phyloP scores from a whole-genome alignment of 768 basidiomycete species.

The Austroboletus eburneus region DNA sequence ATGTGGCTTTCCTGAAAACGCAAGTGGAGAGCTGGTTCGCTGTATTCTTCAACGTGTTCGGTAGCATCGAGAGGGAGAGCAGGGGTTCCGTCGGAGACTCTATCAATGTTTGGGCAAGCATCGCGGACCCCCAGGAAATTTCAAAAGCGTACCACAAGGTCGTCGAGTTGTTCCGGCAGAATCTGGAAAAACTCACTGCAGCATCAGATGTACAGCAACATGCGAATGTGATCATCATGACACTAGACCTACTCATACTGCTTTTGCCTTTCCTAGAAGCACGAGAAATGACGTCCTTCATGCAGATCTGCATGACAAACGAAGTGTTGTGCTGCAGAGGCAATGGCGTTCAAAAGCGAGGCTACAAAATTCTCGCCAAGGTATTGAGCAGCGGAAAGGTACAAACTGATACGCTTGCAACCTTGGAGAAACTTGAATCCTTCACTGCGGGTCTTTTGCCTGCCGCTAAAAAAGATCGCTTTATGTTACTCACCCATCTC shows the following conservation, averaged over 20 bases:
- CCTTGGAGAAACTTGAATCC: slow-evolving; percentile 63
- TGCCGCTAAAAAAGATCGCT: slow-evolving; percentile 93
- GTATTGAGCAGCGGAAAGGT: slow-evolving; percentile 64
- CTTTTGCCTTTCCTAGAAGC: slow-evolving; percentile 71
- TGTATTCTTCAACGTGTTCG: slow-evolving; percentile 96
- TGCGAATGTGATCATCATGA: slow-evolving; percentile 52
- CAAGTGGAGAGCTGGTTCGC: slow-evolving; percentile 93
- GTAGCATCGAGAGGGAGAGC: slow-evolving; percentile 69
- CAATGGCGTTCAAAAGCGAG: slow-evolving; percentile 91
- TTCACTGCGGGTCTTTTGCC: slow-evolving; percentile 61
- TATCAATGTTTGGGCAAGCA: slow-evolving; percentile 79
- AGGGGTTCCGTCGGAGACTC: slow-evolving; percentile 82
- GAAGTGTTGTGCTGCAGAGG: slow-evolving; percentile 74
- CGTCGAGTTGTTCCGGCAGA: slow-evolving; percentile 62
- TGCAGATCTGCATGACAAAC: slow-evolving; percentile 61
- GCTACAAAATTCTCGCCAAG: slow-evolving; percentile 82
- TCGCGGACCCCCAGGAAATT: slow-evolving; percentile 76
- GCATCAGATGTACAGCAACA: slow-evolving; percentile 31
- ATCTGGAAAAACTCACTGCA: slow-evolving; percentile 43
- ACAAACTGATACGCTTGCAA: slow-evolving; percentile 47
- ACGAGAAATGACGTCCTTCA: slow-evolving; percentile 58
- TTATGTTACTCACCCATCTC: slow-evolving; percentile 66
- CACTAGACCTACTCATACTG: slow-evolving; percentile 81
- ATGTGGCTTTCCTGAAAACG: slow-evolving; percentile 65
- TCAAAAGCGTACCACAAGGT: slow-evolving; percentile 81